Base-by-base conservation (phyloP, 768 basidiomycete species). In the Tulasnella sp. region DNA sequence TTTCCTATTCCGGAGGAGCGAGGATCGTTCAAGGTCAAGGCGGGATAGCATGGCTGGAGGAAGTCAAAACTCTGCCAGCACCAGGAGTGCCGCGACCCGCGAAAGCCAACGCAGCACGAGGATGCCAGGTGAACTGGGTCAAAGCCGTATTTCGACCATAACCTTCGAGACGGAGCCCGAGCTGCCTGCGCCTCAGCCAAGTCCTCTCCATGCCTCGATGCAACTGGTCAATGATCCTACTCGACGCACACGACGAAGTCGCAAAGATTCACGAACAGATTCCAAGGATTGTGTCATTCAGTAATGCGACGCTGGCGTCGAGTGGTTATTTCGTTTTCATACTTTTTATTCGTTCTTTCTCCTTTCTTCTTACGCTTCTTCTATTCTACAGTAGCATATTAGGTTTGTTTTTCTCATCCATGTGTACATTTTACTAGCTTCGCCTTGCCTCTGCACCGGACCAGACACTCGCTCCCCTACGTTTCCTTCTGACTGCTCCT, bases 31-130 rank as follows among this genome's bases (percentile, higher is more conserved):
- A 41, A 78, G 77, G 64, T 37, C 77, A 42, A 34, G 77, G 40
- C 50, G 77, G 18, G 77, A 78, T n/a, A 78, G 77, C 60, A 72
- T 72, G 37, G 50, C 50, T n/a, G 74, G 74, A 42, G 77, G 60
- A 34, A 78, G 77, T 22, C 77, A 78, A 44, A 50, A 78, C 58
- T 78, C 77, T 34, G 50, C 77, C 11, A 78, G 77, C 60, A 78
- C 60, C 34, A 54, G 77, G 41, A 78, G 77, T 31, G 77, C 50
- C 14, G 77, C 77, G 11, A 78, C 77, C 9, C 40, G 50, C 18
- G 58, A 41, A 40, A 78, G 77, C 60, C 77, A 78, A 28, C 48
- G 54, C 54, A 75, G 74, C 74, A 42, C 74, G 72, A 42, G 74
- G 14, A 48, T 42, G 31, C 74, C 41, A 2, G 64, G 64, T 37